These are phyloP conservation scores for Zasmidium citrigriseum DNA, from an alignment of 2,329 filamentous ascomycete species.

Conservation along the genomic window DNA sequence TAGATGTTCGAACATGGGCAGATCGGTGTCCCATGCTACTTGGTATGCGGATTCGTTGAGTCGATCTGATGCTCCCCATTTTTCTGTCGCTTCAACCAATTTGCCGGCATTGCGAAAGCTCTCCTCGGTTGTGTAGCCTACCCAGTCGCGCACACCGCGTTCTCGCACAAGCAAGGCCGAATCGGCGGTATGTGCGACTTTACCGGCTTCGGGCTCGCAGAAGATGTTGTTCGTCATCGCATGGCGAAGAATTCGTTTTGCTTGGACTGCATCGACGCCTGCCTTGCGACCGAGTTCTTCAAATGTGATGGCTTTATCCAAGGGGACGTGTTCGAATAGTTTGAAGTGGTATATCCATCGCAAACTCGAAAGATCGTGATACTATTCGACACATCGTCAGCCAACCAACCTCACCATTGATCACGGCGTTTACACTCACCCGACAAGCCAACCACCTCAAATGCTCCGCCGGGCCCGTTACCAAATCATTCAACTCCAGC, in stretches of 20 bases:
- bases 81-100: slow-evolving; percentile 18
- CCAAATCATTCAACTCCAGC: slow-evolving; percentile 6
- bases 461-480: slow-evolving; percentile 13
- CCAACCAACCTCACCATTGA: background rate
- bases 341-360: slow-evolving; percentile 11
- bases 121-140: slow-evolving; percentile 12
- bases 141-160: slow-evolving; percentile 6
- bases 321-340: slow-evolving; percentile 8
- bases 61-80: slow-evolving; percentile 21
- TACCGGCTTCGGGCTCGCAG: slow-evolving; percentile 7
- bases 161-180: slow-evolving; percentile 9
- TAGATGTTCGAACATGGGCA: slow-evolving; percentile 25
- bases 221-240: slow-evolving; percentile 17
- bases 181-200: slow-evolving; percentile 14
- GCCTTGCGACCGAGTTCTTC: slow-evolving; percentile 8
- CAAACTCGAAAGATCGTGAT: slow-evolving; percentile 13
- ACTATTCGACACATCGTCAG: background rate
- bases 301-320: slow-evolving; percentile 7
- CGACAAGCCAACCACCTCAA: slow-evolving; percentile 10
- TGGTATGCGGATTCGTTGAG: slow-evolving; percentile 18
- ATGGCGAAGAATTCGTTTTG: slow-evolving; percentile 11
- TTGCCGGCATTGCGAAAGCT: slow-evolving; percentile 7
- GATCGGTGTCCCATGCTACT: slow-evolving; percentile 16
- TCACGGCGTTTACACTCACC: too few species aligned
- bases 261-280: slow-evolving; percentile 6